Base-by-base conservation (phyloP, 805 yeast species). In the Metschnikowia continentalis region DNA sequence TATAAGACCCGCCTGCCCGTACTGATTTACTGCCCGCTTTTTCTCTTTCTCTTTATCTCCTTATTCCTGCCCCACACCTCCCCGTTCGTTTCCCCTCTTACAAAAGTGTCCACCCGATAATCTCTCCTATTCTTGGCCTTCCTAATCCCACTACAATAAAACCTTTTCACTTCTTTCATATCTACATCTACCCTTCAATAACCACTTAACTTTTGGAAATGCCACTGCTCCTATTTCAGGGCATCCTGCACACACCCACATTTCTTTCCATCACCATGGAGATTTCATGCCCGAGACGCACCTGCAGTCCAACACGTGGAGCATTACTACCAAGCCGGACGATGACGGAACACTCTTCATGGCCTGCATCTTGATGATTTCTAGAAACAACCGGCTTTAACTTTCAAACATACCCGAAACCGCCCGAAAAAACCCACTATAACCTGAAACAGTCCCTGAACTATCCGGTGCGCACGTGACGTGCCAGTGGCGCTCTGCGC, bases 401-500 rank as follows among this genome's bases (percentile, higher is more conserved):
- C 3, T 35, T 11, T 14, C 40, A 5, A 37, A 37, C 6, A 20
- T 19, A 7, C 17, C 17, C 11, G 10, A 38, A 38, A 38, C 11
- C 11, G 30, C 30, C 30, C 30, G 30, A 11, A 10, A 13, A 39
- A 14, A 7, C 32, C 17, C 13, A 2, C 42, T n/a, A 26, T 26
- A 26, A 8, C 30, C 11, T 8, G 30, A 11, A 39, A n/a, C 19
- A 8, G 17, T 7, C 42, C 17, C 14, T 11, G 5, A n/a, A 6
- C 35, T 17, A 11, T 15, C 32, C 10, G 6, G 17, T 6, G 15
- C 38, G 46, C 46, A 42, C 46, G 46, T 42, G 46, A 42, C 38
- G 46, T 33, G 11, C 38, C 22, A 42, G 46, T 42, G 46, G 46
- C 46, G 46, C 46, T 42, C 46, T 42, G 46, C 46, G 46, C 46